These are phyloP conservation scores for Geosmithia putterillii DNA, from an alignment of 2,329 filamentous ascomycete genomes.

Conservation along the genomic window DNA sequence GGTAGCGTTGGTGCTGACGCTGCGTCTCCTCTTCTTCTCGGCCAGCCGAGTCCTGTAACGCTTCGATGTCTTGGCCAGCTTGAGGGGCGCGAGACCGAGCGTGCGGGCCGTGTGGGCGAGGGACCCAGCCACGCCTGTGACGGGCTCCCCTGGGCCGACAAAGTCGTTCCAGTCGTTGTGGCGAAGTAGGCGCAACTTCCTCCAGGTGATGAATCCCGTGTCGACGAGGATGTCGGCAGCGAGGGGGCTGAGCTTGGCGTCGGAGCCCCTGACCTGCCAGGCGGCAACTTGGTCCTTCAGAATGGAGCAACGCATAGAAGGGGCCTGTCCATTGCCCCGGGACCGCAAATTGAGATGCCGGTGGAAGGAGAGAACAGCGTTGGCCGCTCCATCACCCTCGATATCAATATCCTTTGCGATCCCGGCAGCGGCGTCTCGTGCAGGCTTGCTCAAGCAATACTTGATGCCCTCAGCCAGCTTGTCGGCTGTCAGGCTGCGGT, in stretches of 20 bases:
- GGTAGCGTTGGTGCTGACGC: neutral
- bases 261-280: conserved; percentile 52
- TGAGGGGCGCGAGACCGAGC: conserved; percentile 44
- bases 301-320: conserved; percentile 50
- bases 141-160: conserved; percentile 60
- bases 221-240: conserved; percentile 54
- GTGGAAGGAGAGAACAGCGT: conserved; percentile 58
- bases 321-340: conserved; percentile 21
- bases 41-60: conserved; percentile 38
- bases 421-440: conserved; percentile 40
- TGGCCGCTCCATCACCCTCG: conserved; percentile 56
- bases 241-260: conserved; percentile 46
- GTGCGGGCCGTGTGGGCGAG: conserved; percentile 45
- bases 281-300: conserved; percentile 49
- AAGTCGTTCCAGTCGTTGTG: conserved; percentile 69
- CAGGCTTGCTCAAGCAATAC: conserved; percentile 51
- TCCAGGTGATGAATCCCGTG: conserved; percentile 49
- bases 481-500: conserved; percentile 52
- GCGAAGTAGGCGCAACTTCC: conserved; percentile 48
- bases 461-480: conserved; percentile 59
- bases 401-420: conserved; percentile 49
- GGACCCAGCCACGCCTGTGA: conserved; percentile 53
- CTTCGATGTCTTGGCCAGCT: conserved; percentile 44
- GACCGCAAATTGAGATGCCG: conserved; percentile 39
- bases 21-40: conserved; percentile 24